These are phyloP conservation scores for Penicillium silybi DNA, from an alignment of 495 filamentous ascomycete genomes.

Conservation along the genomic window DNA sequence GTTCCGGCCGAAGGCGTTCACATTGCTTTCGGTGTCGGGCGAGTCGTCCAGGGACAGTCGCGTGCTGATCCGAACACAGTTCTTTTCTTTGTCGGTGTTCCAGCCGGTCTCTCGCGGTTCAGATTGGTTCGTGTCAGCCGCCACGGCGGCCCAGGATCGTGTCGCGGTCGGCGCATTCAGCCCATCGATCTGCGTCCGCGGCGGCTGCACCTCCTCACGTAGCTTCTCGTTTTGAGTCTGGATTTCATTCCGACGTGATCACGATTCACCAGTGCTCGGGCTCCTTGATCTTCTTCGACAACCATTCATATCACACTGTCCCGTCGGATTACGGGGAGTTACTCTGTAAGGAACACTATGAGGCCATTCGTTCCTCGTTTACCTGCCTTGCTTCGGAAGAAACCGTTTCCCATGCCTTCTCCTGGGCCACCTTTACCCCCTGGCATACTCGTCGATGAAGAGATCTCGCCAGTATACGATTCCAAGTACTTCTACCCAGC, in stretches of 20 bases:
- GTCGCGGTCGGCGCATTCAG: conserved; percentile 1
- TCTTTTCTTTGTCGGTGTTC: conserved; percentile 4
- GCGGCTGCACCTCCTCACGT: conserved; percentile 11
- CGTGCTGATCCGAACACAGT: background rate
- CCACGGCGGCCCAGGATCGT: conserved; percentile 7
- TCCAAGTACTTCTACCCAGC: conserved; percentile 42
- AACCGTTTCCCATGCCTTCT: conserved; percentile 28
- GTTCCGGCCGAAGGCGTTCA: conserved; percentile 12
- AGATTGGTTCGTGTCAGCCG: background rate
- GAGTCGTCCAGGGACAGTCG: background rate
- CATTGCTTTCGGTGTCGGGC: conserved; percentile 1
- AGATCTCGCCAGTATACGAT: conserved; percentile 33
- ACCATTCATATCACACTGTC: conserved; percentile 15
- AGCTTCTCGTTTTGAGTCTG: conserved; percentile 16
- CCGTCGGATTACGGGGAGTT: conserved; percentile 14
- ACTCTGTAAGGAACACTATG: conserved; percentile 20
- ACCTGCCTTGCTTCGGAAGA: conserved; percentile 26
- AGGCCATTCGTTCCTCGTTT: conserved; percentile 21
- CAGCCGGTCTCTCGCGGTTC: background rate
- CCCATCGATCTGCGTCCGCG: conserved; percentile 7
- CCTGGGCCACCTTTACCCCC: conserved; percentile 25
- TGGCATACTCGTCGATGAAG: conserved; percentile 32
- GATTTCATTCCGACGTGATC: conserved; percentile 14
- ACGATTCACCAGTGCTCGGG: too few relatives aligned
- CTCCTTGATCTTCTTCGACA: conserved; percentile 2